Evolutionary conservation across 345 rosid genomes (phyloP), one percentile per base, ranked within the genome.

Genomic region (Gossypium arboreum): DNA sequence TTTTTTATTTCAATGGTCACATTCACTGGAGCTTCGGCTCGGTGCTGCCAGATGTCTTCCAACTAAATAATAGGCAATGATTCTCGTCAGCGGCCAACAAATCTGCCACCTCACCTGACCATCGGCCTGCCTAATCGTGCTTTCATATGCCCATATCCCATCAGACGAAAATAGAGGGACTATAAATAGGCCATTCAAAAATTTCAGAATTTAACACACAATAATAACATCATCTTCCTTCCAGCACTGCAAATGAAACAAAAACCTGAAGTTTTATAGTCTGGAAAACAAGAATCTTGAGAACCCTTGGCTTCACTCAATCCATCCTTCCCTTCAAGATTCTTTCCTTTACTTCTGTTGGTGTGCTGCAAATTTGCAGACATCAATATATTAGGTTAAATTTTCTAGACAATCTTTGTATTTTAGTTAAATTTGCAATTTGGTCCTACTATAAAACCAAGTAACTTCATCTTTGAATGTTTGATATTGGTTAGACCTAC

Each of bases 241-340:
- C 41, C 41, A 51, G 55, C 55, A 51, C 55, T 2, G 9, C 55
- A 51, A 51, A 51, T 51, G 55, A 51, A 51, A 15, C 41, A 54
- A 8, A 72, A 43, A 57, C 60, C 7, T 6, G 34, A n/a, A 44
- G 71, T 10, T 63, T 18, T 16, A 24, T 8, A 20, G 55, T 15
- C 39, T 6, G 44, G 76, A 15, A 41, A 24, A 16, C 45, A 16
- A 22, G 58, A 17, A 64, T n/a, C 25, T n/a, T 15, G 17, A 17
- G 17, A n/a, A 22, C 43, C 12, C 4, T 48, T n/a, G 74, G 58
- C 59, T 59, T 27, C 62, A 25, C 15, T 91, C 83, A 92, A 79
- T 94, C 99, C 98, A 92, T 94, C 82, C 99, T 91, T 79, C 99
- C 98, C 85, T 94, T 94, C 77, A 94, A 85, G 82, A 91, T 91